Base-by-base conservation (phyloP, 768 basidiomycete genomes). In the Mycena epipterygia region DNA sequence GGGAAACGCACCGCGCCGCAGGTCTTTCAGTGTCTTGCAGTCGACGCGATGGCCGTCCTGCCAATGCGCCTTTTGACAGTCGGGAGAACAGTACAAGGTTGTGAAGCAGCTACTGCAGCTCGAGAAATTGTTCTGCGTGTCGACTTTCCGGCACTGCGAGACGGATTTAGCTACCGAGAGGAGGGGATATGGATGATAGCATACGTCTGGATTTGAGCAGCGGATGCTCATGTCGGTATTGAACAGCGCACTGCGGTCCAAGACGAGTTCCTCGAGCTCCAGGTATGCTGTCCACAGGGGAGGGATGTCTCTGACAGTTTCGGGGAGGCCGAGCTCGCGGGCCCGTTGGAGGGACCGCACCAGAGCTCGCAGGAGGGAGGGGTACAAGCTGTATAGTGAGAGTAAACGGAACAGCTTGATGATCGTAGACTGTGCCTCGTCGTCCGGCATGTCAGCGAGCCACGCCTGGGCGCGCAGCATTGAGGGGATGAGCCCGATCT, bases 91-190 rank as follows among this genome's bases (percentile, higher is more conserved):
- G 51, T 73, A 73, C 5, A 49, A 8, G 14, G 59, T 60, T 3
- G 72, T 67, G 41, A 73, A 73, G 35, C 72, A 73, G 60, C 65
- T 51, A 27, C 72, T 73, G 51, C 72, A 73, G 42, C 72, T 70
- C 35, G 61, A 70, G 48, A 64, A 70, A 30, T 64, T 67, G 53
- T 67, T 67, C 25, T 51, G 23, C 27, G 53, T 30, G 65, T 73
- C 72, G 44, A 64, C 42, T 32, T 73, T 70, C 16, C 65, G 21
- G 57, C 72, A 73, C 72, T 73, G 30, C 2, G 37, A 61, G 33
- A 42, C n/a, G n/a, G 9, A 2, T 9, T 62, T 12, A 63, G 44
- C 21, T 8, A 21, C 35, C 3, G 39, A 13, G 3, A 19, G 29
- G 25, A 1, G 32, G 30, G 12, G 46, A 1, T 5, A 19, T 9